Conservation (phyloP, 1,139 yeast genomes). For the Taphrina communis region DNA sequence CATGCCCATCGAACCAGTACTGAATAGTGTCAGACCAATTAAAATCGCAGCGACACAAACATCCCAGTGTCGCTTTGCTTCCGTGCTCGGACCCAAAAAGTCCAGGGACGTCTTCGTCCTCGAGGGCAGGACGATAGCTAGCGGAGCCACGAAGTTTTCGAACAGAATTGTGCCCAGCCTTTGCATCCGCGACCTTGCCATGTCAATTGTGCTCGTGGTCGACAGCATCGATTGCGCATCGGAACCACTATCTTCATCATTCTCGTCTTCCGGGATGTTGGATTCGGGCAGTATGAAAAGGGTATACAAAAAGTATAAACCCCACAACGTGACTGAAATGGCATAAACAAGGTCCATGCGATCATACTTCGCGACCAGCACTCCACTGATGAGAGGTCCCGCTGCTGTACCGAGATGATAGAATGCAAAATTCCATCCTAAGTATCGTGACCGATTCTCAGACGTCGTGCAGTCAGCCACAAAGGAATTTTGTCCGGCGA, state of each 20-base stretch:
- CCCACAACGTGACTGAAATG: slow-evolving; percentile 39
- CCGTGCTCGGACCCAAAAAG: slow-evolving; percentile 35
- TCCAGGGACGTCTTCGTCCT: slow-evolving; percentile 36
- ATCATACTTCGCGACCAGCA: slow-evolving; percentile 35
- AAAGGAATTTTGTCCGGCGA: slow-evolving; percentile 41
- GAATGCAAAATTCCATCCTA: slow-evolving; percentile 42
- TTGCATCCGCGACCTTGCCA: slow-evolving; percentile 22
- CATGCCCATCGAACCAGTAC: slow-evolving; percentile 41
- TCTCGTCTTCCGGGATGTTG: slow-evolving; percentile 10
- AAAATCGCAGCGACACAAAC: slow-evolving; percentile 38
- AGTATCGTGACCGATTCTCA: slow-evolving; percentile 37
- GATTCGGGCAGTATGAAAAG: slow-evolving; percentile 40
- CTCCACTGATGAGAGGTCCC: slow-evolving; percentile 40
- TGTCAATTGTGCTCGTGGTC: slow-evolving; percentile 20
- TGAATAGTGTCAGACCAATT: slow-evolving; percentile 37
- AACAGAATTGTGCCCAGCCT: slow-evolving; percentile 12
- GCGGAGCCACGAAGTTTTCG: slow-evolving; percentile 32
- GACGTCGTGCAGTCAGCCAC: slow-evolving; percentile 42
- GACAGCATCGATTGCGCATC: slow-evolving; percentile 17
- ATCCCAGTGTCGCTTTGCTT: slow-evolving; percentile 42
- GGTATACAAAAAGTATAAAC: slow-evolving; percentile 40
- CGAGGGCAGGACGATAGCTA: slow-evolving; percentile 37
- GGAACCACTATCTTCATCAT: not conserved
- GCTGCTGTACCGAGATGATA: slow-evolving; percentile 42
- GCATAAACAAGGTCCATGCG: slow-evolving; percentile 39